A percentile compares a stretch with the other conserved stretches of the same genome.
Conservation (phyloP, 2,329 filamentous ascomycete species). For the Salinomyces thailandicus region DNA sequence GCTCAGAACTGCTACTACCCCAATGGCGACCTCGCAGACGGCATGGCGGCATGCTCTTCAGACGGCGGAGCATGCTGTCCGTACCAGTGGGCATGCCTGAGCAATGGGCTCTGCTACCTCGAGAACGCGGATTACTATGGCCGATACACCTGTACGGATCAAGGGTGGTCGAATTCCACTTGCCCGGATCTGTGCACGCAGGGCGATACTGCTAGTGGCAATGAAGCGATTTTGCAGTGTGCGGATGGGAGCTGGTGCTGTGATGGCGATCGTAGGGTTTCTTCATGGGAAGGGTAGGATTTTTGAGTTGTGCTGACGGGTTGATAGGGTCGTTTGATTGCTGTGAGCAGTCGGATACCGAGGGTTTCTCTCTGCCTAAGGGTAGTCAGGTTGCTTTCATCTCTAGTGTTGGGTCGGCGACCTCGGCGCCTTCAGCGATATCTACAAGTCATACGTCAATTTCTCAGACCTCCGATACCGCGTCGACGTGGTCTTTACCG, state of each 20-base stretch:
- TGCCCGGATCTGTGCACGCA: conserved; percentile 23
- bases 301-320: no score
- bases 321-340: conserved; percentile 9
- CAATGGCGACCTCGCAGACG: conserved; percentile 20
- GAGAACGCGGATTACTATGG: conserved; percentile 14
- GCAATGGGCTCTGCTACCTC: conserved; percentile 26
- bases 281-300: no score
- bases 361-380: conserved; percentile 11
- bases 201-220: conserved; percentile 16
- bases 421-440: conserved; percentile 1
- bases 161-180: conserved; percentile 17
- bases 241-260: conserved; percentile 24
- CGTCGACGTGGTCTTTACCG: not conserved
- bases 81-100: conserved; percentile 24
- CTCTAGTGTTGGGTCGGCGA: conserved; percentile 7
- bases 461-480: not conserved
- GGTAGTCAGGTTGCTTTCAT: conserved; percentile 12
- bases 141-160: conserved; percentile 14
- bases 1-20: conserved; percentile 28
- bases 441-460: not conserved
- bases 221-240: conserved; percentile 24
- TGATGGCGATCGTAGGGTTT: conserved; percentile 13
- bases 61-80: conserved; percentile 26
- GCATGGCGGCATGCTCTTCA: conserved; percentile 17
- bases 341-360: conserved; percentile 12